Conservation (phyloP, 2,329 filamentous ascomycete genomes). For the Graphium sp. region DNA sequence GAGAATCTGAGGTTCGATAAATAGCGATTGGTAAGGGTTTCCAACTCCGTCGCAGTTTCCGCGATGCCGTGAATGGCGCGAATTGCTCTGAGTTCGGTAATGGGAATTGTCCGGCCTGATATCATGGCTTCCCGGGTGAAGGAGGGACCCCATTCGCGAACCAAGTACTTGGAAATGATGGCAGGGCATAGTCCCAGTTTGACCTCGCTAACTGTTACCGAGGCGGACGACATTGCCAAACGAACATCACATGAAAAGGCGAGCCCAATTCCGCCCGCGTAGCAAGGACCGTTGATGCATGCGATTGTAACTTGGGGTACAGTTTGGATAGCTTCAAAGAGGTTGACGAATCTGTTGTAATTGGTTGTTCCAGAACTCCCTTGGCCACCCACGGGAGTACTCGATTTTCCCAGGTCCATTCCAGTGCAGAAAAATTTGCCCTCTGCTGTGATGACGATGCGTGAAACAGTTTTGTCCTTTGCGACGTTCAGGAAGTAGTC, state of each 20-base stretch:
- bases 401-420: conserved; percentile 16
- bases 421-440: conserved; percentile 23
- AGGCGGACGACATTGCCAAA: conserved; percentile 7
- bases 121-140: conserved; percentile 20
- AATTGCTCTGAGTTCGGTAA: conserved; percentile 13
- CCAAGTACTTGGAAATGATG: conserved; percentile 19
- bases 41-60: too few species aligned
- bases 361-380: conserved; percentile 4
- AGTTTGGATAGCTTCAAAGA: conserved; percentile 18
- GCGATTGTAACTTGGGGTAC: conserved; percentile 22
- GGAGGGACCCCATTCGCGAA: conserved; percentile 18
- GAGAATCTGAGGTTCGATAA: too few species aligned
- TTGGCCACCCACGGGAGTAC: conserved; percentile 2
- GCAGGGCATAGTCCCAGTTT: conserved; percentile 19
- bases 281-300: conserved; percentile 20
- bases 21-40: too few species aligned
- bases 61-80: too few species aligned
- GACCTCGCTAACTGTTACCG: conserved; percentile 19
- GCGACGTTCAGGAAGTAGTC: conserved; percentile 10
- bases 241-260: conserved; percentile 23
- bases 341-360: conserved; percentile 11
- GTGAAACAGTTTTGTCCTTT: conserved; percentile 12
- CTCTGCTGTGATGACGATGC: conserved; percentile 16
- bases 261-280: conserved; percentile 23
- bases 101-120: conserved; percentile 12